Evolutionary conservation across 192 early-diverging fungal genomes (phyloP).

Genomic region (Backusella circina): DNA sequence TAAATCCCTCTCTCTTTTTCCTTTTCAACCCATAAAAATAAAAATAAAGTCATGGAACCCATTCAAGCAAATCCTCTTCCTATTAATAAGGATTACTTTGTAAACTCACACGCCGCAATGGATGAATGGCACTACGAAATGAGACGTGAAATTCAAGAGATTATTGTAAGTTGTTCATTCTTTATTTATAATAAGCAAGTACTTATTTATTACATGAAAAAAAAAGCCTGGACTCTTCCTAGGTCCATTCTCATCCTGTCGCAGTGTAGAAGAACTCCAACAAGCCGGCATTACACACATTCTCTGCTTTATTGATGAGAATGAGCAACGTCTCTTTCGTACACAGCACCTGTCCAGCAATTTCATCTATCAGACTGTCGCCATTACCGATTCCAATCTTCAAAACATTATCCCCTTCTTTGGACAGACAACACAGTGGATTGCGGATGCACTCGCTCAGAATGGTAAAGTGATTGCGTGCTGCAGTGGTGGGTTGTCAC

Average conservation of each 20-base stretch:
- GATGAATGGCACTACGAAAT: slow-evolving; percentile 70
- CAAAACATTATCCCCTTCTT: slow-evolving; percentile 86
- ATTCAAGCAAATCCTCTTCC: not conserved
- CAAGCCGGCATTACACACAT: slow-evolving; percentile 68
- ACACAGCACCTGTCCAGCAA: slow-evolving; percentile 32
- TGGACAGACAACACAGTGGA: slow-evolving; percentile 53
- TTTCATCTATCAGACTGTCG: slow-evolving; percentile 64
- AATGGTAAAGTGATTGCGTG: slow-evolving; percentile 61
- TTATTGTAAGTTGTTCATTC: slow-evolving; percentile 38
- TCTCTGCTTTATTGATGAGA: slow-evolving; percentile 66
- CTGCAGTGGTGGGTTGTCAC: slow-evolving; percentile 80
- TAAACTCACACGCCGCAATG: not conserved
- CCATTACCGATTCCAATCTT: slow-evolving; percentile 75
- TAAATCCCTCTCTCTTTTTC: not conserved
- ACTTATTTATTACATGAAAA: not conserved
- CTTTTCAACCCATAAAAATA: not conserved
- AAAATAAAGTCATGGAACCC: not conserved
- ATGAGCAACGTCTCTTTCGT: slow-evolving; percentile 5
- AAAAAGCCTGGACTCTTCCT: slow-evolving; percentile 59
- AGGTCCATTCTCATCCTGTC: slow-evolving; percentile 74
- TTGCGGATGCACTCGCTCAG: slow-evolving; percentile 39
- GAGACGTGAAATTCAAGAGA: slow-evolving; percentile 80
- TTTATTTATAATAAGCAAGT: not conserved
- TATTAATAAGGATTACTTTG: slow-evolving; percentile 11
- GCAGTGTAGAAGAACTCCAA: slow-evolving; percentile 54